Percentiles rank a stretch among this genome's conserved stretches.
These are phyloP conservation scores for Stylonectria norvegica DNA, from an alignment of 2,329 filamentous ascomycete species.

Conservation along the genomic window DNA sequence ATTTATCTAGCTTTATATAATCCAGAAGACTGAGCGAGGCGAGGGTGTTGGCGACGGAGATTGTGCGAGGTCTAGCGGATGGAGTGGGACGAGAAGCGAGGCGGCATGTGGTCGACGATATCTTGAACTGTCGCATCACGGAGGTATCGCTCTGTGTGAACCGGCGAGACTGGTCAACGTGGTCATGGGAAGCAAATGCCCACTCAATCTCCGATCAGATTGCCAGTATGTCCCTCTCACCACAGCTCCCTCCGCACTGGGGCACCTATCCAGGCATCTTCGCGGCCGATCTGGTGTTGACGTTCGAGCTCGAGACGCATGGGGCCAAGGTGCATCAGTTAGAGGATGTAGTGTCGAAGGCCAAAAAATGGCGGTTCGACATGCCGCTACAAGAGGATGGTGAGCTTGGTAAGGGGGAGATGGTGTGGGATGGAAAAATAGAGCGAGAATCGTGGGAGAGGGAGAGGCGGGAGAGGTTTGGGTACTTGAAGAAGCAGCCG, in stretches of 20 bases:
- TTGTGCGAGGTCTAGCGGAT: neutral
- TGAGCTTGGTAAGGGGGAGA: neutral
- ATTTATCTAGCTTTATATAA: too few relatives aligned
- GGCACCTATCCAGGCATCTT: neutral
- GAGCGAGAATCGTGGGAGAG: conserved; percentile 1
- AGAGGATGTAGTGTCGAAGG: neutral
- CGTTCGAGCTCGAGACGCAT: conserved; percentile 4
- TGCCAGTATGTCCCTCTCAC: neutral
- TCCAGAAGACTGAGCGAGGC: conserved; percentile 1
- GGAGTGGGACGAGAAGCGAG: neutral
- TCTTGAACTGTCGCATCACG: neutral
- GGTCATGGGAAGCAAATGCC: neutral
- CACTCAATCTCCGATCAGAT: neutral
- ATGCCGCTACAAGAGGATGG: neutral
- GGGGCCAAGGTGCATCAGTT: conserved; percentile 4
- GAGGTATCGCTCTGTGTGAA: conserved; percentile 2
- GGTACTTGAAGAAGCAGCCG: conserved; percentile 1
- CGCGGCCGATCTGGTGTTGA: neutral
- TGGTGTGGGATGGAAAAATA: conserved; percentile 4
- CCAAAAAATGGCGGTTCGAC: conserved; percentile 1
- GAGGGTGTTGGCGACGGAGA: neutral
- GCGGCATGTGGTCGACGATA: conserved; percentile 1
- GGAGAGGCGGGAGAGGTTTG: neutral
- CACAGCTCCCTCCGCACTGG: conserved; percentile 2
- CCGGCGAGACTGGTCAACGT: conserved; percentile 8